Conservation (phyloP, 2,329 filamentous ascomycete genomes). For the Fusarium sarcochroum region DNA sequence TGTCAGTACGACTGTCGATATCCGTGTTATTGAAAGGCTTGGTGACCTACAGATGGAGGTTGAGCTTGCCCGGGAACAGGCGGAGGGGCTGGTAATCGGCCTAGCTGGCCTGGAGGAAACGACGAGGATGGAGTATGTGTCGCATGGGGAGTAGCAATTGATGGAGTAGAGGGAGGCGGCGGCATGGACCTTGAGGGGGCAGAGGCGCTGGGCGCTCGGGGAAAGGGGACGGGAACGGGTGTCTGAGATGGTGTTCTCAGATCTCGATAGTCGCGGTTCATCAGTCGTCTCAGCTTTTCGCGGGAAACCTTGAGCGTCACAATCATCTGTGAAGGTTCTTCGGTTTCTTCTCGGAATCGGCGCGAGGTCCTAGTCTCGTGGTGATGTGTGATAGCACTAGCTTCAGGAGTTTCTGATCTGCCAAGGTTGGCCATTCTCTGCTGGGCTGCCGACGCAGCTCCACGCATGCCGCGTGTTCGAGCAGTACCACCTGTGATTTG, state of each 20-base stretch:
- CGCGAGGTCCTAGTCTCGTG: constrained; percentile 80
- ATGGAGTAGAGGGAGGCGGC: constrained; percentile 57
- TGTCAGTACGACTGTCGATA: constrained; percentile 36
- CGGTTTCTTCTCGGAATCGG: constrained; percentile 81
- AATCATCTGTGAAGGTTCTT: constrained; percentile 77
- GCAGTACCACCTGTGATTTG: constrained; percentile 81
- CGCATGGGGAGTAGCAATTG: constrained; percentile 56
- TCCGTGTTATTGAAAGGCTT: constrained; percentile 14
- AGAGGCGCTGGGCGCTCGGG: constrained; percentile 52
- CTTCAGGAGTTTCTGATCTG: constrained; percentile 91
- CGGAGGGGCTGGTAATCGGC: constrained; percentile 77
- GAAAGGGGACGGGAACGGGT: constrained; percentile 52
- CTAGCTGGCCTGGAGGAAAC: constrained; percentile 69
- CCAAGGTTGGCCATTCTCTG: constrained; percentile 86
- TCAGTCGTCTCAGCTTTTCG: constrained; percentile 77
- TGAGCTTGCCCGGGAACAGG: constrained; percentile 69
- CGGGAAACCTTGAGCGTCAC: constrained; percentile 82
- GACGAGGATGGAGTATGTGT: constrained; percentile 53
- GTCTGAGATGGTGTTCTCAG: constrained; percentile 54
- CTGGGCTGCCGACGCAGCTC: constrained; percentile 87
- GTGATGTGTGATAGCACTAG: constrained; percentile 70
- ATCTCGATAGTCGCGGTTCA: constrained; percentile 67
- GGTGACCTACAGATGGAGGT: constrained; percentile 69
- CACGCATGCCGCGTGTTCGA: constrained; percentile 88
- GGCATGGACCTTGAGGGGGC: constrained; percentile 53